Evolutionary conservation across 2,329 filamentous ascomycete genomes (phyloP), one percentile per base, ranked within the genome.

Genomic region (Colletotrichum cuscutae): DNA sequence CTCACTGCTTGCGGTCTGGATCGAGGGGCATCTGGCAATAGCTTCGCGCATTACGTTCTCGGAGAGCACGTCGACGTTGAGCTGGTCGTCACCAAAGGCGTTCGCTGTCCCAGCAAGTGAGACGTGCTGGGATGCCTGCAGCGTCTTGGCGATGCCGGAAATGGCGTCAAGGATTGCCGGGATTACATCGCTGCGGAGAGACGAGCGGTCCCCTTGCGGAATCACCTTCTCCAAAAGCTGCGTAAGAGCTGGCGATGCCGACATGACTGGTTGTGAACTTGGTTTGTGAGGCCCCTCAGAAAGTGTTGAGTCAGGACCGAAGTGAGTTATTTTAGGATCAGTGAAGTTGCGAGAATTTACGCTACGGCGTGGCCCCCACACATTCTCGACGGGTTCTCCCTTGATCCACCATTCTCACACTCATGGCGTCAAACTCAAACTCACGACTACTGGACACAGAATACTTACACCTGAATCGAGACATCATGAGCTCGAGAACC

Each of bases 51-150:
- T 81, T 56, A 85, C 77, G 0, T 81, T 78, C 77, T 91, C 89
- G 1, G 87, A 83, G 2, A 82, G 69, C 1, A 91, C 85, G 75
- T 91, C 89, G 59, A 90, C 88, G 77, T 90, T 90, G 52, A 90
- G 82, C 79, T 90, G 89, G 75, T 88, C 86, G 75, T 91, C 89
- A 22, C 89, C 91, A 77, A 91, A 91, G 2, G 82, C 81, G 76
- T 91, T 91, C 49, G 87, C 83, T 0, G 85, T 86, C 24, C 87
- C 88, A 2, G 84, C 84, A 2, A 83, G 82, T 0, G 85, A 79
- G 62, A 90, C 85, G 63, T 83, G 79, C 69, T 88, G 85, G 0
- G 86, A 81, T 1, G 68, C 74, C n/a, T 84, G 82, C 11, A 90
- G 82, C 2, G 83, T 79, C 6, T 77, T 76, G 52, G 86, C 83